Conservation (phyloP, 371 early-diverging fungal genomes). For the Dichotomocladium elegans region DNA sequence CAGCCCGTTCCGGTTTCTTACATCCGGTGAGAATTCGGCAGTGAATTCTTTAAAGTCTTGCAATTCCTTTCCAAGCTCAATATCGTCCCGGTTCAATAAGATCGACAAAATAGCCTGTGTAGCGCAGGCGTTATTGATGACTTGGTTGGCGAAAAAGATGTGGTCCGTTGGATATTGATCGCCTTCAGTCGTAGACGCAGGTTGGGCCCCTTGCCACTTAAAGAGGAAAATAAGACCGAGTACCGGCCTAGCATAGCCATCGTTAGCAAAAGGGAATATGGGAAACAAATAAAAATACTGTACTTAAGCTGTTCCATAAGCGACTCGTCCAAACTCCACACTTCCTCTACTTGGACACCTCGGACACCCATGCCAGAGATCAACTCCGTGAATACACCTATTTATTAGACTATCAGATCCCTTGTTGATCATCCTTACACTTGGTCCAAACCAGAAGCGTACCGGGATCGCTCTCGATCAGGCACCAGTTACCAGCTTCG, state of each 20-base stretch:
- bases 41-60: slow-evolving; percentile 77
- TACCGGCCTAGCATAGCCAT: slow-evolving; percentile 48
- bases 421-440: too few species aligned
- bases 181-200: slow-evolving; percentile 22
- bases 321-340: slow-evolving; percentile 71
- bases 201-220: slow-evolving; percentile 68
- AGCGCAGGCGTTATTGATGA: slow-evolving; percentile 86
- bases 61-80: slow-evolving; percentile 75
- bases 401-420: too few species aligned
- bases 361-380: slow-evolving; percentile 79
- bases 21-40: slow-evolving; percentile 74
- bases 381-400: slow-evolving; percentile 89
- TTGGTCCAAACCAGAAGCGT: too few species aligned
- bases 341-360: slow-evolving; percentile 82
- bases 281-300: background rate
- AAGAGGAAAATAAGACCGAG: slow-evolving; percentile 90
- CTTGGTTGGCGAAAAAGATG: slow-evolving; percentile 80
- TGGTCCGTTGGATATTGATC: slow-evolving; percentile 25
- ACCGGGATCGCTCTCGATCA: slow-evolving; percentile 90
- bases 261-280: background rate
- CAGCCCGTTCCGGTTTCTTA: slow-evolving; percentile 22
- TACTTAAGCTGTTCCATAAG: slow-evolving; percentile 63
- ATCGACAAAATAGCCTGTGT: slow-evolving; percentile 92
- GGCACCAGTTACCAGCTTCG: slow-evolving; percentile 80
- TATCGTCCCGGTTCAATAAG: slow-evolving; percentile 66